A percentile compares a stretch with the other conserved stretches of the same genome.
These are phyloP conservation scores for Monosporascus sp. DNA, from an alignment of 2,329 filamentous ascomycete genomes.

Conservation along the genomic window DNA sequence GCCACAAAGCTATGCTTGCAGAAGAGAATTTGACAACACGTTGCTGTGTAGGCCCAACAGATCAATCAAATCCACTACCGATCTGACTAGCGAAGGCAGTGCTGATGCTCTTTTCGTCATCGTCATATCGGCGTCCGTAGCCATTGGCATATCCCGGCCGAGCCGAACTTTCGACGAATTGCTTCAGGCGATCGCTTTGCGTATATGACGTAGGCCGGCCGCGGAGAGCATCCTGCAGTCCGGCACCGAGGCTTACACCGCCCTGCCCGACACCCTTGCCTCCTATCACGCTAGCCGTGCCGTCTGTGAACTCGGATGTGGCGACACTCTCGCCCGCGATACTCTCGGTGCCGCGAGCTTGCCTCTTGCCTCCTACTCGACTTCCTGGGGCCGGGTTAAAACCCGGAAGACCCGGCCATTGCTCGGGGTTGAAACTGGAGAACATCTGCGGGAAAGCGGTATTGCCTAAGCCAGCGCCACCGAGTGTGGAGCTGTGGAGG, in stretches of 20 bases:
- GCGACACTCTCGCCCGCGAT: constrained; percentile 89
- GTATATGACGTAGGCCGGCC: constrained; percentile 60
- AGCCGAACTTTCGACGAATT: constrained; percentile 84
- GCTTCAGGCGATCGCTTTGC: constrained; percentile 86
- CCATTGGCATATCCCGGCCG: constrained; percentile 63
- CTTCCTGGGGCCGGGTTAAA: constrained; percentile 48
- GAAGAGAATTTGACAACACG: background rate
- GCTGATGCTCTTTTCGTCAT: constrained; percentile 93
- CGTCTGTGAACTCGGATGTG: constrained; percentile 84
- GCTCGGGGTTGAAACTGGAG: constrained; percentile 80
- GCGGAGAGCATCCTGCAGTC: constrained; percentile 70
- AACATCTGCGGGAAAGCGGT: constrained; percentile 93
- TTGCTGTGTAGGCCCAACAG: background rate
- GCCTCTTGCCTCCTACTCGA: constrained; percentile 61
- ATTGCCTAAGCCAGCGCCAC: constrained; percentile 69
- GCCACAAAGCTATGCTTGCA: background rate
- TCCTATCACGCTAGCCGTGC: constrained; percentile 71
- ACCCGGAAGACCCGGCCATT: constrained; percentile 79
- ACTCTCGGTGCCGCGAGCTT: constrained; percentile 67
- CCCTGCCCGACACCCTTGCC: constrained; percentile 75
- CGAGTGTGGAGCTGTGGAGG: constrained; percentile 86
- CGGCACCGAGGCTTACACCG: constrained; percentile 78
- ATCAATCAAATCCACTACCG: constrained; percentile 46
- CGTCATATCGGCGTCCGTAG: constrained; percentile 71
- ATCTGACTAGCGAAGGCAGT: constrained; percentile 96